A percentile compares a stretch with the other conserved stretches of the same genome.
Evolutionary conservation across 306 rosid genomes (phyloP).

Genomic region (Gastrolobium bilobum): DNA sequence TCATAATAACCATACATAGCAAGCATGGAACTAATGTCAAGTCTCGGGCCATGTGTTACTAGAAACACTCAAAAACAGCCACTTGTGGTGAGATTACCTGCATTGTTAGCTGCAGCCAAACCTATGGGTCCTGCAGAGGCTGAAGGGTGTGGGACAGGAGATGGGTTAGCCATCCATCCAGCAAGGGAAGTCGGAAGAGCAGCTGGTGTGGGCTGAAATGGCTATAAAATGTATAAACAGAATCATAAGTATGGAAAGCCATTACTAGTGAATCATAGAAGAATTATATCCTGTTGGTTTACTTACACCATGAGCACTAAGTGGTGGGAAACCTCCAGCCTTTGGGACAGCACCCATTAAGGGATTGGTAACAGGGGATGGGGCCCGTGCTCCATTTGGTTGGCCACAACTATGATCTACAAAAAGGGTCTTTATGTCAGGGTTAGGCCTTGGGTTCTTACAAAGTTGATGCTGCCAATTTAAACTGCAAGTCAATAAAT

Average conservation of each 20-base stretch:
- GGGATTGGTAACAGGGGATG: slow-evolving; percentile 98
- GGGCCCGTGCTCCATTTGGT: slow-evolving; percentile 99
- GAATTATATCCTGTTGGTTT: slow-evolving; percentile 23
- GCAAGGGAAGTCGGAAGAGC: slow-evolving; percentile 93
- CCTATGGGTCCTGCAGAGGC: slow-evolving; percentile 95
- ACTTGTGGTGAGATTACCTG: slow-evolving; percentile 63
- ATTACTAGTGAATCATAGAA: slow-evolving; percentile 15
- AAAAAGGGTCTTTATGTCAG: slow-evolving; percentile 98
- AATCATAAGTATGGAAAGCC: slow-evolving; percentile 45
- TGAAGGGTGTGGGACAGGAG: slow-evolving; percentile 93
- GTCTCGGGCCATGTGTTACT: slow-evolving; percentile 10
- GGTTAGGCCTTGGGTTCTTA: slow-evolving; percentile 97
- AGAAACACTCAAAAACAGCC: not conserved
- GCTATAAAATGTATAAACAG: slow-evolving; percentile 62
- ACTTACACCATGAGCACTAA: slow-evolving; percentile 97
- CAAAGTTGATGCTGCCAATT: slow-evolving; percentile 99
- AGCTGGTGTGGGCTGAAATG: slow-evolving; percentile 92
- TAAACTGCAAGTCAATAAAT: slow-evolving; percentile 71
- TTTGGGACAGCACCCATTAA: slow-evolving; percentile 93
- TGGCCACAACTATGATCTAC: slow-evolving; percentile 98
- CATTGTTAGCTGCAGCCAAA: slow-evolving; percentile 73
- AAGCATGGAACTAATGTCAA: slow-evolving; percentile 32
- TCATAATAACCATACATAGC: not conserved
- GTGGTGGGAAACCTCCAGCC: slow-evolving; percentile 92
- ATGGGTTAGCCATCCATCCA: slow-evolving; percentile 97